Evolutionary conservation across 2,329 filamentous ascomycete species (phyloP), one percentile per base, ranked within the genome.

Genomic region (Elsinoe necatrix): DNA sequence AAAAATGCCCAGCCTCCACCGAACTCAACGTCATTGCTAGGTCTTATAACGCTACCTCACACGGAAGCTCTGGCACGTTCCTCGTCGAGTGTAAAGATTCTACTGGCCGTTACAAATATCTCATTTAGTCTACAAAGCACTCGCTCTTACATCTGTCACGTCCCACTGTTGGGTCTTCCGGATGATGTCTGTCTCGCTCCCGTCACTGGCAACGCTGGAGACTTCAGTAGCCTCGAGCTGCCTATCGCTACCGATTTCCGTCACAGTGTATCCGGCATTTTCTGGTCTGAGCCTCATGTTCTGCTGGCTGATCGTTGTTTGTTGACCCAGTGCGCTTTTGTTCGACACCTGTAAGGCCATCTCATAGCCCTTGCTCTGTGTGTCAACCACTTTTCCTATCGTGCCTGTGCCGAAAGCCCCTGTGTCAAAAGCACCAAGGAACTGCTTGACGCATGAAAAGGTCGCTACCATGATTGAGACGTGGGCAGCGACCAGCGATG

Each of bases 391-490:
- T 39, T 25, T 39, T 27, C 29, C 29, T 8, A 52, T 52, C 8
- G 48, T 52, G 5, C 48, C 48, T 23, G 48, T 39, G 12, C 29
- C 48, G 21, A 52, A 52, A 2, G 48, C 48, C 8, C 48, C 48
- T 12, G 48, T 52, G 14, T 52, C 48, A 20, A 52, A 52, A 21
- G 48, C 48, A 21, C 29, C 48, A 9, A 52, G 48, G 20, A 52
- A 52, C 20, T 52, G 48, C 31, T 52, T 52, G 31, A 52, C 31
- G 48, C 48, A 52, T 1, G 48, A 52, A 31, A 52, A 52, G 31
- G 48, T 52, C 18, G 48, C 48, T 8, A 52, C 48, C 48, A 52
- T 52, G 48, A 52, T 52, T 11, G 25, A 35, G 31, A 39, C 48
- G 18, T 52, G 48, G 2, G 29, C 31, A 23, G 48, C 31, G 14